A percentile compares a stretch with the other conserved stretches of the same genome.
phyloP scores from a whole-genome alignment of 305 asterid species.

The Fraxinus angustifolia region DNA sequence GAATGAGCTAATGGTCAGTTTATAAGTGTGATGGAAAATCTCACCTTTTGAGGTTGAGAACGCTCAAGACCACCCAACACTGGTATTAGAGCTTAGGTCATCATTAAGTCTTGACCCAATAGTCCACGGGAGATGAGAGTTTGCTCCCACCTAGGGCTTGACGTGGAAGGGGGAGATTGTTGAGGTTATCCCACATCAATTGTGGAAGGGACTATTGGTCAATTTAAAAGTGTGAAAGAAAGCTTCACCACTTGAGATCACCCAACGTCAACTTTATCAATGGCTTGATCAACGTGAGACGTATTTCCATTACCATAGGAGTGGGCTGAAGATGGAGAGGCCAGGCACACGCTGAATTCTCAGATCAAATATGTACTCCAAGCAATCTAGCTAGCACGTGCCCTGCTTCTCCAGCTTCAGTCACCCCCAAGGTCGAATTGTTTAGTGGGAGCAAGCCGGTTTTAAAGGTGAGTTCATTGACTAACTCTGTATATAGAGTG shows the following conservation, averaged over 20 bases:
- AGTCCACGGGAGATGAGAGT: neutral
- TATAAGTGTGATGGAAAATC: neutral
- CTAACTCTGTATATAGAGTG: neutral
- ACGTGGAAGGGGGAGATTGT: neutral
- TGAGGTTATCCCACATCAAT: no score
- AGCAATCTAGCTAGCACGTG: slow-evolving; percentile 20
- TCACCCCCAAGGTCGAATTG: neutral
- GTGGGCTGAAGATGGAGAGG: slow-evolving; percentile 19
- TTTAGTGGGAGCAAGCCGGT: neutral
- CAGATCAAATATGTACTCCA: neutral
- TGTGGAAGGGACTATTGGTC: no score
- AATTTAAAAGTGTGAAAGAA: neutral
- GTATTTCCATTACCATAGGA: neutral
- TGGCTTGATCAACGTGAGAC: neutral
- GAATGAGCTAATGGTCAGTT: neutral
- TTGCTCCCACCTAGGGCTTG: neutral
- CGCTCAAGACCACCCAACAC: neutral
- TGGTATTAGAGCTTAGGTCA: no score
- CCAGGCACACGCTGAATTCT: slow-evolving; percentile 25
- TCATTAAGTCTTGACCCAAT: neutral
- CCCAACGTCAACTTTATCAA: neutral
- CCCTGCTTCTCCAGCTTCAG: slow-evolving; percentile 30
- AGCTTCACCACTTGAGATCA: neutral
- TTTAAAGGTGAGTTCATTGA: neutral
- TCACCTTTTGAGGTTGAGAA: neutral